Evolutionary conservation across 2,329 filamentous ascomycete species (phyloP), one percentile per base, ranked within the genome.

Genomic region (Nothomitra cinnamomea): DNA sequence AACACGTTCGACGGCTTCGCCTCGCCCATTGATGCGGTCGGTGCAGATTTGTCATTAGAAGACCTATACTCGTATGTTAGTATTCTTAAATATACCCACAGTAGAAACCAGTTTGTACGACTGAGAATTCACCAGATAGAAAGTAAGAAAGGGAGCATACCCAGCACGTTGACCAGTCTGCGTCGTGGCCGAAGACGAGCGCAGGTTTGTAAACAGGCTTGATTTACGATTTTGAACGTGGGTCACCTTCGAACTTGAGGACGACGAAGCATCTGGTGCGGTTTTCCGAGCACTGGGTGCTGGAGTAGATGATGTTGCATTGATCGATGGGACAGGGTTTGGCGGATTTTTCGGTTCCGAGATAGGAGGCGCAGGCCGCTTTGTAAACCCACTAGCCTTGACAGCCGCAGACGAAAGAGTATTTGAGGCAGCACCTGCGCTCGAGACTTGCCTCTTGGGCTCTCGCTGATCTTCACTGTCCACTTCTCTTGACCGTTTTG

Each of bases 121-220:
- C 5, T 10, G 38, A 41, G 38, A n/a, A 19, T 41, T n/a, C 13
- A 41, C 5, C 13, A 41, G 38, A n/a, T 15, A n/a, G 15, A 41
- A 4, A n/a, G 38, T 6, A 19, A 19, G 38, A 21, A 32, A n/a
- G n/a, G n/a, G 25, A 19, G 10, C 45, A n/a, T 35, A 49, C 45
- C 45, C 32, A 32, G 45, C n/a, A 17, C 25, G 24, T 49, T 15
- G 45, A 2, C 24, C 25, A 17, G 45, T 68, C 56, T 74, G 74
- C 2, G 71, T 32, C 28, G 28, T 32, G 28, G 4, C 10, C 4
- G 28, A 72, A 13, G 70, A 72, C 10, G 72, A 73, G 57, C 66
- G 64, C 54, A 74, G 59, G 54, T 66, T 69, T 25, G 69, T 67
- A 56, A 74, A 74, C 24, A 72, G 57, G 5, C 57, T 55, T 13